phyloP scores from a whole-genome alignment of 1,284 basidiomycete genomes.

The Puccinia coronata region DNA sequence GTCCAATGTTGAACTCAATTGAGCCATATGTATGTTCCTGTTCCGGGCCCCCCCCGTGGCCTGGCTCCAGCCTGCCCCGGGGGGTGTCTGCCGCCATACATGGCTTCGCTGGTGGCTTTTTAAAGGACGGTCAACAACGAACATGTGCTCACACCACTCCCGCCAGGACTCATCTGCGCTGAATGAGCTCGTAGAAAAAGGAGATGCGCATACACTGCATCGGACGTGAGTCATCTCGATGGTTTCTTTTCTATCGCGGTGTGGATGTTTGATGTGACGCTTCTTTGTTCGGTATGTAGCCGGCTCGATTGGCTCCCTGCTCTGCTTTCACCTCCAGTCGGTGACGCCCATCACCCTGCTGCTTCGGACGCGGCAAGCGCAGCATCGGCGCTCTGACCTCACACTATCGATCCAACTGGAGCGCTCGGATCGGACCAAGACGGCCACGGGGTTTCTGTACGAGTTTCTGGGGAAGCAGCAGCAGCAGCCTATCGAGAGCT shows the following conservation, averaged over 20 bases:
- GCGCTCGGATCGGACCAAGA: not conserved
- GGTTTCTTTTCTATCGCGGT: not conserved
- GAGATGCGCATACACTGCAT: conserved; percentile 30
- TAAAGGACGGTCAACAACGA: too few relatives aligned
- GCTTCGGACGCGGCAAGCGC: conserved; percentile 24
- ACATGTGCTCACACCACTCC: too few relatives aligned
- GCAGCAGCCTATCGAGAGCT: conserved; percentile 55
- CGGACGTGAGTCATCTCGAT: conserved; percentile 6
- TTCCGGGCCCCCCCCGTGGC: too few relatives aligned
- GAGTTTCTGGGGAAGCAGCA: conserved; percentile 27
- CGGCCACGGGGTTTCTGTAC: conserved; percentile 22
- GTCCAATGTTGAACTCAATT: too few relatives aligned
- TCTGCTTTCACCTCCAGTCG: conserved; percentile 39
- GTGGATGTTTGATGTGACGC: not conserved
- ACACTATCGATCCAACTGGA: conserved; percentile 39
- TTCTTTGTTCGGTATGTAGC: not conserved
- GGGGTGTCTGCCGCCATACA: too few relatives aligned
- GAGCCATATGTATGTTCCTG: too few relatives aligned
- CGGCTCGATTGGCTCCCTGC: conserved; percentile 44
- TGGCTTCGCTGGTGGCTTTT: too few relatives aligned
- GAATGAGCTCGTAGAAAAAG: not conserved
- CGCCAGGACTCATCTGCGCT: too few relatives aligned
- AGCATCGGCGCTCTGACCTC: conserved; percentile 10
- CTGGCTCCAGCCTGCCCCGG: too few relatives aligned
- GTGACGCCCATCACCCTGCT: conserved; percentile 14